Evolutionary conservation across 805 yeast species (phyloP), one percentile per base, ranked within the genome.

Genomic region (Pichia deserticola): DNA sequence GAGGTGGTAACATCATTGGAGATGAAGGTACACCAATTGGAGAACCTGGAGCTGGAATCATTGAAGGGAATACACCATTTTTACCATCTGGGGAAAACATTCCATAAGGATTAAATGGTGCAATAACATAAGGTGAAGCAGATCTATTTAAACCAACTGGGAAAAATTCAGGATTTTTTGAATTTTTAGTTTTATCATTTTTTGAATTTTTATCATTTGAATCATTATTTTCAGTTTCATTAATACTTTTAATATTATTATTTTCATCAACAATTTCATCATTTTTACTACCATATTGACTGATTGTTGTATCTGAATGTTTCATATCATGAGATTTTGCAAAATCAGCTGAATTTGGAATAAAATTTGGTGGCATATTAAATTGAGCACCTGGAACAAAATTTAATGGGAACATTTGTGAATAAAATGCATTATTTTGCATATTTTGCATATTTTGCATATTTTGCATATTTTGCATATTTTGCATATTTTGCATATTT

Each of bases 101-200:
- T 10, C 71, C 68, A 57, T 77, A 78, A 1, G 81, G 79, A 51
- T 62, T 67, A 54, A 77, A 79, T 0, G 78, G 74, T 27, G 76
- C 78, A 60, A 76, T 72, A 70, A 76, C 68, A 55, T 71, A 77
- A 1, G 75, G 71, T 9, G 69, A 60, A 45, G 60, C 49, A 2
- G 67, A 47, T 45, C 67, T 54, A 27, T 56, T 54, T 34, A 61
- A 40, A 27, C 62, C 63, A 12, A 62, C 57, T 36, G 57, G 60
- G 47, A 57, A 56, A 43, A 57, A 56, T 13, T 50, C 52, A 32
- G 42, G 39, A 36, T 35, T 30, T 30, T 6, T 30, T 30, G 32
- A 30, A 7, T 20, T 20, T 20, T 20, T 12, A 39, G 15, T 25
- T 13, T 39, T 13, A 25, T 20, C 20, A 20, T 20, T 7, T 45